phyloP scores from a whole-genome alignment of 2,329 filamentous ascomycete species.

The Pseudogymnoascus sp. region DNA sequence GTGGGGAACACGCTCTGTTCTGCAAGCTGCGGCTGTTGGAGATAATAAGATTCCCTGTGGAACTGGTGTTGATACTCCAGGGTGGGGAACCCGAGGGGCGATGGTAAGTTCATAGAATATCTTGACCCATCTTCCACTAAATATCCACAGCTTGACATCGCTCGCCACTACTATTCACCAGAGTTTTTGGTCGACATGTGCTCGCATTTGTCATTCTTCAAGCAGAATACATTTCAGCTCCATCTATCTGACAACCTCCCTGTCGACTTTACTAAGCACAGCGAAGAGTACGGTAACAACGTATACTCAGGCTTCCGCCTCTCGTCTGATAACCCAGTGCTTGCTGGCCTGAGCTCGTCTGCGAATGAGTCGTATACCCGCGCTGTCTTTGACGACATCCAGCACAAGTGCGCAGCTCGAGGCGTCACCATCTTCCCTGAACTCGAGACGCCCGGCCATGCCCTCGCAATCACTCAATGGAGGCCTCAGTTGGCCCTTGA shows the following conservation, averaged over 20 bases:
- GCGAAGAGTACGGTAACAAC: conserved; percentile 30
- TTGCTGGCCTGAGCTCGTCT: conserved; percentile 43
- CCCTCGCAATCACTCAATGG: conserved; percentile 50
- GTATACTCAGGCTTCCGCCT: conserved; percentile 47
- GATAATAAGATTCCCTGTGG: conserved; percentile 36
- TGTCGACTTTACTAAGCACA: conserved; percentile 42
- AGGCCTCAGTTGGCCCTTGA: conserved; percentile 45
- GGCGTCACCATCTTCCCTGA: conserved; percentile 53
- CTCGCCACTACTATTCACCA: conserved; percentile 48
- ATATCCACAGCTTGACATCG: conserved; percentile 40
- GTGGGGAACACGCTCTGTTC: conserved; percentile 49
- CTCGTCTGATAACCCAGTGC: conserved; percentile 39
- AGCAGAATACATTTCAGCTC: conserved; percentile 51
- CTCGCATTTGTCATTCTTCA: conserved; percentile 53
- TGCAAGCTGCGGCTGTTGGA: conserved; percentile 42
- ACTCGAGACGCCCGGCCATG: conserved; percentile 52
- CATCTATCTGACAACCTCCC: conserved; percentile 51
- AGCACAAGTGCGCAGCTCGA: conserved; percentile 42
- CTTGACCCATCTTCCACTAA: not conserved
- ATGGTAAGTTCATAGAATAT: conserved; percentile 27
- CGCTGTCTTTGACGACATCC: conserved; percentile 44
- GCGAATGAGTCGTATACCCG: conserved; percentile 48
- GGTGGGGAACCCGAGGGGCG: conserved; percentile 42
- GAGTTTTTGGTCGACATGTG: conserved; percentile 50
- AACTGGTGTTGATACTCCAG: conserved; percentile 40